Evolutionary conservation across 2,329 filamentous ascomycete genomes (phyloP).

Genomic region (Diaporthe amygdali): DNA sequence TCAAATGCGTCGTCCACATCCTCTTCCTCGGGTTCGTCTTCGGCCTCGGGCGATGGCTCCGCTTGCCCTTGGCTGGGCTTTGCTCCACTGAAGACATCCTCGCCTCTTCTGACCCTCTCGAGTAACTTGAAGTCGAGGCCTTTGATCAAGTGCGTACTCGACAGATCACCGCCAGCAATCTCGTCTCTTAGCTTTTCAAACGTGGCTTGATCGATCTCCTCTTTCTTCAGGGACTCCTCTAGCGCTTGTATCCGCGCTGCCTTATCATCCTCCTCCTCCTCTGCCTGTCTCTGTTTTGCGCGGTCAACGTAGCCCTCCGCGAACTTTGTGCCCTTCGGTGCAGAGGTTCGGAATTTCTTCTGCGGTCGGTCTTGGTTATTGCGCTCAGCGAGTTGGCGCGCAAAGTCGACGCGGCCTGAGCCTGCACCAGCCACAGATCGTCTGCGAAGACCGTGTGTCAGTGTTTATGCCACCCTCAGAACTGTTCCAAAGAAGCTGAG

Average conservation of each 20-base stretch:
- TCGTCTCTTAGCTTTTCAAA: conserved; percentile 78
- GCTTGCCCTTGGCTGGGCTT: conserved; percentile 34
- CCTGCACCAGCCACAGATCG: conserved; percentile 63
- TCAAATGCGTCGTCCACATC: conserved; percentile 73
- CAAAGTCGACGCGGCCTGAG: conserved; percentile 70
- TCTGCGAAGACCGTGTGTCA: conserved; percentile 41
- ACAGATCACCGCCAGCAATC: conserved; percentile 81
- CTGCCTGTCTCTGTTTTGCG: conserved; percentile 64
- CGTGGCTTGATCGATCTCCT: conserved; percentile 79
- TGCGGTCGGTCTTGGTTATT: conserved; percentile 58
- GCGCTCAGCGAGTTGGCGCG: conserved; percentile 81
- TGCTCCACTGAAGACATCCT: conserved; percentile 63
- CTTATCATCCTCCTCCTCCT: conserved; percentile 57
- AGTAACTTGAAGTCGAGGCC: conserved; percentile 86
- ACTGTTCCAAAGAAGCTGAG: not conserved
- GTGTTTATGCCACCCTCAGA: not conserved
- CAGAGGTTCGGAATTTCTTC: conserved; percentile 79
- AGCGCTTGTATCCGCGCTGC: conserved; percentile 76
- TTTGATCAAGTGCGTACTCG: conserved; percentile 86
- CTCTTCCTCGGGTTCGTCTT: conserved; percentile 61
- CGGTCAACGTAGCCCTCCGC: conserved; percentile 86
- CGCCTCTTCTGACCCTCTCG: conserved; percentile 70
- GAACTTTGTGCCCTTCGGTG: conserved; percentile 82
- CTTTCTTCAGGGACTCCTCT: conserved; percentile 81
- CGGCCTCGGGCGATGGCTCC: conserved; percentile 42